These are phyloP conservation scores for Wickerhamiella cacticola DNA, from an alignment of 805 yeast genomes.

Conservation along the genomic window DNA sequence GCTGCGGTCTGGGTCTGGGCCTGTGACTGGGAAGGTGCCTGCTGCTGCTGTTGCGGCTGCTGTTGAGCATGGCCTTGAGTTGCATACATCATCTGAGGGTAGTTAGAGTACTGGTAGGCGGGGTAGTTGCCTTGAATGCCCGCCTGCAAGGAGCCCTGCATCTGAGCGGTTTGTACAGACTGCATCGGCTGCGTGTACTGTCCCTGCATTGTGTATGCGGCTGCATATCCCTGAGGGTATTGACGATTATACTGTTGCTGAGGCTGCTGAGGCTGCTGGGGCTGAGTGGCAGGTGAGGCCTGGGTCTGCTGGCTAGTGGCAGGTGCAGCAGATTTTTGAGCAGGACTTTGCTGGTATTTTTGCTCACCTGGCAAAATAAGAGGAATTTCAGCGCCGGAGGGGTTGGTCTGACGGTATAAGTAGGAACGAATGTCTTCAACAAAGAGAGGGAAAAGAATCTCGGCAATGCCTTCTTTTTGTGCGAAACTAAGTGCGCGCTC, in stretches of 20 bases:
- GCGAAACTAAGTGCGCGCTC: slow-evolving; percentile 76
- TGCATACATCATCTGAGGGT: slow-evolving; percentile 15
- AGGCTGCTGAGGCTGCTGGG: slow-evolving; percentile 11
- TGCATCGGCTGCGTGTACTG: not conserved
- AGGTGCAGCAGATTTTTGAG: slow-evolving; percentile 1
- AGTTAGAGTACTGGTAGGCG: slow-evolving; percentile 11
- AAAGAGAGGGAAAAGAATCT: slow-evolving; percentile 53
- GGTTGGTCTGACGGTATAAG: slow-evolving; percentile 16
- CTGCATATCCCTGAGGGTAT: slow-evolving; percentile 4
- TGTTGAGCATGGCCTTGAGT: slow-evolving; percentile 12
- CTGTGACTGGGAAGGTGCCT: not conserved
- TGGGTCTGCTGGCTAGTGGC: not conserved
- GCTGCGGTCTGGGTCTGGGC: not conserved
- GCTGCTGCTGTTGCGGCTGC: slow-evolving; percentile 8
- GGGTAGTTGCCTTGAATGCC: slow-evolving; percentile 6
- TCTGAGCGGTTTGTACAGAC: slow-evolving; percentile 10
- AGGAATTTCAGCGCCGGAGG: slow-evolving; percentile 11
- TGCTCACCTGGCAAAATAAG: slow-evolving; percentile 6
- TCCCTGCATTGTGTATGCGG: slow-evolving; percentile 3
- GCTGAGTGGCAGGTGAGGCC: not conserved
- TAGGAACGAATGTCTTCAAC: slow-evolving; percentile 49
- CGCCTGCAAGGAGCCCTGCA: too few relatives aligned
- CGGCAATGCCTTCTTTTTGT: slow-evolving; percentile 63
- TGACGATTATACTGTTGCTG: slow-evolving; percentile 8
- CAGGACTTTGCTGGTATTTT: slow-evolving; percentile 12